Percentiles rank a stretch among this genome's conserved stretches.
phyloP scores from a whole-genome alignment of 352 stramenopile species.

The Phytophthora citricola region DNA sequence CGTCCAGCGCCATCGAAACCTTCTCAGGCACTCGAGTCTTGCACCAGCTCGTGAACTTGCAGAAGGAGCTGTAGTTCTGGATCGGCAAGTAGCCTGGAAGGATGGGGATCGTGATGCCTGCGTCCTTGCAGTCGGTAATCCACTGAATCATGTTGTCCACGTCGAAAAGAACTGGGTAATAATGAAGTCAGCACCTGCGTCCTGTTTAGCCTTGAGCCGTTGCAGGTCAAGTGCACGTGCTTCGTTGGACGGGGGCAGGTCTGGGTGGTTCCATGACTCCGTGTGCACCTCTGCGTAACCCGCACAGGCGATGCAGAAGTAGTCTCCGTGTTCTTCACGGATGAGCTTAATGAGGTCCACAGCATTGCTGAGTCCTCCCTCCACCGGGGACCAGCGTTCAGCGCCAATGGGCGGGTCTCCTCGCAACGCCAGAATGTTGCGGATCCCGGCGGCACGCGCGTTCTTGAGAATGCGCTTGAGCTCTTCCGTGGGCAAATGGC shows the following conservation, averaged over 20 bases:
- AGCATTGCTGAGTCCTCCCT: constrained; percentile 94
- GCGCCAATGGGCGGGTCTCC: constrained; percentile 96
- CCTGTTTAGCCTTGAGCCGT: constrained; percentile 97
- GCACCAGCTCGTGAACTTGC: constrained; percentile 99
- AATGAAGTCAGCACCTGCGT: constrained; percentile 98
- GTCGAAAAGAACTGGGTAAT: constrained; percentile 99
- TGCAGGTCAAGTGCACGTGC: constrained; percentile 91
- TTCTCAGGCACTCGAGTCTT: constrained; percentile 95
- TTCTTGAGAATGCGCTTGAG: constrained; percentile 73
- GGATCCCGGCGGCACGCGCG: constrained; percentile 89
- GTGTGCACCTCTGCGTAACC: constrained; percentile 97
- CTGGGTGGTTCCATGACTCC: constrained; percentile 86
- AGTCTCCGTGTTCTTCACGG: constrained; percentile 94
- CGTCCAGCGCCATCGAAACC: constrained; percentile 70
- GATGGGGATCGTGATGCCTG: constrained; percentile 96
- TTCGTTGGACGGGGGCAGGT: constrained; percentile 81
- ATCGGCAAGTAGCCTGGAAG: constrained; percentile 93
- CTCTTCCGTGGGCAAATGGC: constrained; percentile 71
- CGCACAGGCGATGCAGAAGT: constrained; percentile 97
- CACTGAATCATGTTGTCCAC: constrained; percentile 96
- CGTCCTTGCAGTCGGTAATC: constrained; percentile 92
- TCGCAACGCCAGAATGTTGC: constrained; percentile 98
- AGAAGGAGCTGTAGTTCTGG: constrained; percentile 96
- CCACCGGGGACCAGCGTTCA: constrained; percentile 81
- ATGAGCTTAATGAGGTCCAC: constrained; percentile 98